Conservation (phyloP, 192 early-diverging fungal species). For the Backusella psychrophila region DNA sequence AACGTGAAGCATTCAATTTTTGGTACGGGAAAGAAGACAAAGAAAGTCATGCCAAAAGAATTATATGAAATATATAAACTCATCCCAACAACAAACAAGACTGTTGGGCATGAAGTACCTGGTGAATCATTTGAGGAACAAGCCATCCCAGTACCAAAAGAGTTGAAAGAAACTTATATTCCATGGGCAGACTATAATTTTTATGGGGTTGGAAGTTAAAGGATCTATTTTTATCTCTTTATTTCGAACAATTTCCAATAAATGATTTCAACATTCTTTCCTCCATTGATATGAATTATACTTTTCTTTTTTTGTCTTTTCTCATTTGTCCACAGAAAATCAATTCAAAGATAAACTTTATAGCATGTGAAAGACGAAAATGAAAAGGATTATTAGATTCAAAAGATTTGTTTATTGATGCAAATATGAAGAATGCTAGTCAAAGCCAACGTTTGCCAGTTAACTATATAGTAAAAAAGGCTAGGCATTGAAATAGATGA, state of each 20-base stretch:
- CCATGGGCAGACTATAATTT: constrained; percentile 31
- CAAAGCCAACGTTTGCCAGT: no score
- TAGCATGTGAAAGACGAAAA: no score
- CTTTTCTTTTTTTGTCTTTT: no score
- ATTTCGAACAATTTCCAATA: not conserved
- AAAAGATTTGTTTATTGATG: no score
- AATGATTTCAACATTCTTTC: no score
- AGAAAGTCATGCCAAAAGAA: not conserved
- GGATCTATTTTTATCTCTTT: not conserved
- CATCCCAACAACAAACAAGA: constrained; percentile 5
- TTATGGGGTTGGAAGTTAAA: constrained; percentile 23
- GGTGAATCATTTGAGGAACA: constrained; percentile 20
- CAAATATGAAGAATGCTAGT: not conserved
- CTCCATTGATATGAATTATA: no score
- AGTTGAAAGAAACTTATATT: constrained; percentile 13
- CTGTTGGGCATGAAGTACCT: constrained; percentile 1
- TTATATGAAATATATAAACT: constrained; percentile 15
- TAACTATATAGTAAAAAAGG: no score
- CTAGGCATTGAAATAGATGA: no score
- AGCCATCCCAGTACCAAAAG: constrained; percentile 20
- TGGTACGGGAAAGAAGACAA: not conserved
- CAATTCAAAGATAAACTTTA: no score
- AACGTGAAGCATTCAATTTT: not conserved
- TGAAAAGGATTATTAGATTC: no score
- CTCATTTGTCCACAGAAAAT: no score